Conservation (phyloP, 441 rosid genomes). For the Adansonia madagascariensis region DNA sequence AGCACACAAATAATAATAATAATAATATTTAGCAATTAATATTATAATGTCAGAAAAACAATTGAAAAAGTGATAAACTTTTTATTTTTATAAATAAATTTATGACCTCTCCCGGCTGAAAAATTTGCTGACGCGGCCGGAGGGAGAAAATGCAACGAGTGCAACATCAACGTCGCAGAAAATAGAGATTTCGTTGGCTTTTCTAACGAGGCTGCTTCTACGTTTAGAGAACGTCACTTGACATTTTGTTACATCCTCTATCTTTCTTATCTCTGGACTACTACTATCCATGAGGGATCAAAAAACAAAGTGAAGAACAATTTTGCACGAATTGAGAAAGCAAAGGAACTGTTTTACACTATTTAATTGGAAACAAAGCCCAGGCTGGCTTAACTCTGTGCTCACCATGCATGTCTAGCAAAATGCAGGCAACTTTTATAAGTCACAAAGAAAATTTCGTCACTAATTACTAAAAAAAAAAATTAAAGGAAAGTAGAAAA, state of each 20-base stretch:
- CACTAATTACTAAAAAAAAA: too few species aligned
- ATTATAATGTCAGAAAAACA: not conserved
- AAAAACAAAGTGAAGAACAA: too few species aligned
- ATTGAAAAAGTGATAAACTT: not conserved
- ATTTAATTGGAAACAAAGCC: too few species aligned
- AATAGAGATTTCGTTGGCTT: constrained; percentile 14
- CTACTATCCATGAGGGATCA: too few species aligned
- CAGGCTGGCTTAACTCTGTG: too few species aligned
- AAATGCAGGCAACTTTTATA: too few species aligned
- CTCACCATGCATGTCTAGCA: too few species aligned
- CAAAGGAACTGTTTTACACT: too few species aligned
- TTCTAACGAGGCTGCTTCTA: constrained; percentile 24
- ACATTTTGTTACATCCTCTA: not conserved
- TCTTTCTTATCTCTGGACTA: not conserved
- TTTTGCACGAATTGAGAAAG: too few species aligned
- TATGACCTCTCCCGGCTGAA: constrained; percentile 21
- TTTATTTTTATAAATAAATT: too few species aligned
- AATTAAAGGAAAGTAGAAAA: too few species aligned
- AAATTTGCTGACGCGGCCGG: not conserved
- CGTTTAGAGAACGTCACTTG: constrained; percentile 30
- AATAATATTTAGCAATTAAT: not conserved
- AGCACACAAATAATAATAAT: not conserved
- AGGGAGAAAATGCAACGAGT: constrained; percentile 24
- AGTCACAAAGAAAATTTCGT: too few species aligned
- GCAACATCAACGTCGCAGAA: constrained; percentile 28